Percentiles rank a stretch among this genome's conserved stretches.
Evolutionary conservation across 371 early-diverging fungal genomes (phyloP).

Genomic region (Mucor velutinosus): DNA sequence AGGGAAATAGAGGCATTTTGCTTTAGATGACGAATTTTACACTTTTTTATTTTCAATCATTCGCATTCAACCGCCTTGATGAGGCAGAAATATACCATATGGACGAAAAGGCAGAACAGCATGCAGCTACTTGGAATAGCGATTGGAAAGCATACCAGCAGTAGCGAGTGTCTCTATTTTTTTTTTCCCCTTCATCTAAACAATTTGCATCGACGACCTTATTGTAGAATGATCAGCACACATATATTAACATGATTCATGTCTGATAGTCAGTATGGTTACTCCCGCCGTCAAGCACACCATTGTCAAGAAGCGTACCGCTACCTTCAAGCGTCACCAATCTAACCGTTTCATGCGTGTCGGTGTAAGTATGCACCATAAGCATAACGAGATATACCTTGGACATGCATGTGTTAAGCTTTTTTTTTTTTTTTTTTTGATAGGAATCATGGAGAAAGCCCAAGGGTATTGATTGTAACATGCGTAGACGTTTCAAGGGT

Average conservation of each 20-base stretch:
- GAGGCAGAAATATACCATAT: no score
- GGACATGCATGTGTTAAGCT: no score
- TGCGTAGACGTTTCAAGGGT: conserved; percentile 97
- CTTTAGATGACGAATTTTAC: not conserved
- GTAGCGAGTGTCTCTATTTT: no score
- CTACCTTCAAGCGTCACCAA: conserved; percentile 98
- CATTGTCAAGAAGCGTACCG: conserved; percentile 99
- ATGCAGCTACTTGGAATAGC: no score
- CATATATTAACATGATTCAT: not conserved
- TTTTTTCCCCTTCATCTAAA: no score
- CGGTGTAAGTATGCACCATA: conserved; percentile 64
- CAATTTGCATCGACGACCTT: not conserved
- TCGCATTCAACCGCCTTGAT: no score
- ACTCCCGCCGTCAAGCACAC: conserved; percentile 88
- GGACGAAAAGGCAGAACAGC: no score
- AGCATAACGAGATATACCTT: not conserved
- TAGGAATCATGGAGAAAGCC: conserved; percentile 99
- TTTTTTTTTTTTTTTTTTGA: no score
- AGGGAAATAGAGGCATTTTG: not conserved
- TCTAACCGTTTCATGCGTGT: conserved; percentile 98
- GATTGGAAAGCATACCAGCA: no score
- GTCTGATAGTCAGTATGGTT: conserved; percentile 63
- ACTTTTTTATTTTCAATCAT: no score
- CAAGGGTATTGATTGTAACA: conserved; percentile 99
- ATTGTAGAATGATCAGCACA: not conserved